These are phyloP conservation scores for Talaromyces sp. DNA, from an alignment of 2,329 filamentous ascomycete species.

Conservation along the genomic window DNA sequence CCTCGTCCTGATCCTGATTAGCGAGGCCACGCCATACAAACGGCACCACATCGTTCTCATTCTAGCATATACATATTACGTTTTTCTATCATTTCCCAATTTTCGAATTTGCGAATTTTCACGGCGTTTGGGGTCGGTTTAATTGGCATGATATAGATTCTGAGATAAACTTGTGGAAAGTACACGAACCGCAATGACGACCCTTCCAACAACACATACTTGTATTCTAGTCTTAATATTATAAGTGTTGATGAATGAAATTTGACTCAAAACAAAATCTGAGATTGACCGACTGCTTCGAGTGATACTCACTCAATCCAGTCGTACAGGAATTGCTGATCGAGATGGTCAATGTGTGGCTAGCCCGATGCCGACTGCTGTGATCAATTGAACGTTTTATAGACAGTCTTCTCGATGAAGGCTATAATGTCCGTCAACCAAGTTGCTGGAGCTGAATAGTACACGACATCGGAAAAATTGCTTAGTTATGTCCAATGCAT, in stretches of 20 bases:
- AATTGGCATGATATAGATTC: constrained; percentile 5
- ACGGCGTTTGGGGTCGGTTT: not conserved
- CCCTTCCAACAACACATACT: not conserved
- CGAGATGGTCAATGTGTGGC: not conserved
- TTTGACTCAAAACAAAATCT: not conserved
- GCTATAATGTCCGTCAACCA: not conserved
- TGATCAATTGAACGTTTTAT: not conserved
- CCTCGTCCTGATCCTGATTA: not conserved
- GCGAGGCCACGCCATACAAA: not conserved
- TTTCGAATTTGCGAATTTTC: not conserved
- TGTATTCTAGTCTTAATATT: constrained; percentile 2
- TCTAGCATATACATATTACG: constrained; percentile 9
- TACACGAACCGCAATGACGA: constrained; percentile 1
- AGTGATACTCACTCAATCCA: not conserved
- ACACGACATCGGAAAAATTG: not conserved
- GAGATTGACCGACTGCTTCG: not conserved
- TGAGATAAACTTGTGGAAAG: constrained; percentile 1
- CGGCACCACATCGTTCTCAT: not conserved
- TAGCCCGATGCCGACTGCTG: not conserved
- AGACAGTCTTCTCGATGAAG: not conserved
- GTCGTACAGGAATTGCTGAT: not conserved
- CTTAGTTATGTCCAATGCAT: not conserved
- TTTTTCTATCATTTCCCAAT: not conserved
- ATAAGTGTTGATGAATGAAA: not conserved
- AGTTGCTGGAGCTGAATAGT: not conserved